These are phyloP conservation scores for Acanthamoeba culbertsoni DNA, from an alignment of 208 protist species.

Conservation along the genomic window DNA sequence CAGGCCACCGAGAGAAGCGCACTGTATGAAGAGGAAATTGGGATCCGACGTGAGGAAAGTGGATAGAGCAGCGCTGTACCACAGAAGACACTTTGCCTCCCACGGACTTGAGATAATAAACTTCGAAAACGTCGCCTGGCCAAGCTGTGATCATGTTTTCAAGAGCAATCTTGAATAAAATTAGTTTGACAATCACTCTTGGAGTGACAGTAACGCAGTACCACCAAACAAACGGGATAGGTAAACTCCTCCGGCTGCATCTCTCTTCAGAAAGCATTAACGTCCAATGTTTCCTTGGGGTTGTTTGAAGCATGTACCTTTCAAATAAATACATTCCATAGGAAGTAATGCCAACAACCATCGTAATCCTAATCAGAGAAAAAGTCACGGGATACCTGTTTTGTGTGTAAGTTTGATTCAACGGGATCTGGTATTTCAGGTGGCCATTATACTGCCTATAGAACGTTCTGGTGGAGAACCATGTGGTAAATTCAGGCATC, in stretches of 20 bases:
- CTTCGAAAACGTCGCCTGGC: background rate
- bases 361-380: background rate
- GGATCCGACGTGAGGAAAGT: background rate
- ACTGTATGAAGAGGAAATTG: background rate
- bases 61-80: background rate
- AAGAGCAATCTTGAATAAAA: background rate
- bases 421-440: background rate
- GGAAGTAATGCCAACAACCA: background rate
- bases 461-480: constrained; percentile 33
- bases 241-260: background rate
- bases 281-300: too few species aligned
- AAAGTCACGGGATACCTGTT: background rate
- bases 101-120: background rate
- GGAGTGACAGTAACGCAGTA: background rate
- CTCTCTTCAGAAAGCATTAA: too few species aligned
- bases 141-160: constrained; percentile 9
- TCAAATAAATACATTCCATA: constrained; percentile 37
- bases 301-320: too few species aligned
- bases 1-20: background rate
- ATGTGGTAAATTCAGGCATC: background rate
- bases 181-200: background rate
- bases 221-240: background rate
- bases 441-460: background rate
- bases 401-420: background rate
- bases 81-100: background rate